phyloP scores from a whole-genome alignment of 345 rosid species.

The Populus ilicifolia region DNA sequence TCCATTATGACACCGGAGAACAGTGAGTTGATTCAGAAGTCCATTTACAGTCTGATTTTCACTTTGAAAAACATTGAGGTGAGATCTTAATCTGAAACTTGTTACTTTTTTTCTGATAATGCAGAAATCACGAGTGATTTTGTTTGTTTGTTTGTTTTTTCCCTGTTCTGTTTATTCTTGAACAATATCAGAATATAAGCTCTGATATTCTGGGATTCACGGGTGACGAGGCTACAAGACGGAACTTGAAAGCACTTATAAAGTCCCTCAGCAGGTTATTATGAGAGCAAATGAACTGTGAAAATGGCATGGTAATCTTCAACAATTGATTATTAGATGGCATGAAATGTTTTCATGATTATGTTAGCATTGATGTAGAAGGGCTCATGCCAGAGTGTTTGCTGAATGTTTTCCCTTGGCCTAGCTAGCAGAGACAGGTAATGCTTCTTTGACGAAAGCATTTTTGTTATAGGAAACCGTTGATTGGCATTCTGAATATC shows the following conservation, averaged over 20 bases:
- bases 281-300: conserved; percentile 31
- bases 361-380: not conserved
- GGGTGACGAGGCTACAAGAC: conserved; percentile 90
- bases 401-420: not conserved
- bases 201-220: conserved; percentile 95
- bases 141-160: not conserved
- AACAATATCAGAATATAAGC: conserved; percentile 72
- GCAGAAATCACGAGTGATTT: not conserved
- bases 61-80: conserved; percentile 96
- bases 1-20: conserved; percentile 92
- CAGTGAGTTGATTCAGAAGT: conserved; percentile 77
- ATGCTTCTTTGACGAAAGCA: not conserved
- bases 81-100: conserved; percentile 10
- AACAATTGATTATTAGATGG: not conserved
- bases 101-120: not conserved
- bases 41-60: conserved; percentile 75
- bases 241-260: conserved; percentile 79
- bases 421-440: not conserved
- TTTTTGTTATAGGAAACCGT: not conserved
- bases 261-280: conserved; percentile 92
- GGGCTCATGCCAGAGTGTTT: not conserved
- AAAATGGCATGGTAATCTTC: not conserved
- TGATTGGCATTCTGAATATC: not conserved
- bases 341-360: not conserved
- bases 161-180: not conserved